Percentiles rank a stretch among this genome's conserved stretches.
Conservation (phyloP, 305 asterid genomes). For the Rubia peregrina region DNA sequence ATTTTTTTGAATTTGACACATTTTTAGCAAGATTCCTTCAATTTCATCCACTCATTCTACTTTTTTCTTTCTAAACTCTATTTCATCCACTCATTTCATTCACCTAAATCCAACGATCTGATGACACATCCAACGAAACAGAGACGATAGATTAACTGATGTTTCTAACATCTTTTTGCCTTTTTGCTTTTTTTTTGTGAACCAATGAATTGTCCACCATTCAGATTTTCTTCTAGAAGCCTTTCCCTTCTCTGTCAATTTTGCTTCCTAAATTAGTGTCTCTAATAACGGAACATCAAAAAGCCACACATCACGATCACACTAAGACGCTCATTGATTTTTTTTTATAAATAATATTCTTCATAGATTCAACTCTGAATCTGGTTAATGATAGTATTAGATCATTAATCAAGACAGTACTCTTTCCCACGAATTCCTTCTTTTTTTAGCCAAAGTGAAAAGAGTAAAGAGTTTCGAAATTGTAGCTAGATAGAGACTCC, state of each 20-base stretch:
- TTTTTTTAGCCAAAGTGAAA: too few relatives aligned
- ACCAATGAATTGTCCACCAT: not conserved
- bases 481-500: too few relatives aligned
- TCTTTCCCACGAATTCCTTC: not conserved
- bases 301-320: not conserved
- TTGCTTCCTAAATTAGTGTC: not conserved
- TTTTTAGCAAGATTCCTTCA: too few relatives aligned
- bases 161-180: not conserved
- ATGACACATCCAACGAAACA: too few relatives aligned
- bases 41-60: too few relatives aligned
- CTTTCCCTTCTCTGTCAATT: not conserved
- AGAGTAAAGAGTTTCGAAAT: too few relatives aligned
- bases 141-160: not conserved
- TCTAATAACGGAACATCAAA: not conserved
- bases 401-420: not conserved
- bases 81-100: too few relatives aligned
- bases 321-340: not conserved
- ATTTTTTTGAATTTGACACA: too few relatives aligned
- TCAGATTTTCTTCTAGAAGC: conserved; percentile 1
- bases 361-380: not conserved
- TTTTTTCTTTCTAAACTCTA: too few relatives aligned
- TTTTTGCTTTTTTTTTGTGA: not conserved
- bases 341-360: too few relatives aligned
- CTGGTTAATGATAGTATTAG: not conserved
- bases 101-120: too few relatives aligned